Percentiles rank a stretch among this genome's conserved stretches.
phyloP scores from a whole-genome alignment of 2,329 filamentous ascomycete species.

The Exophiala sideris region DNA sequence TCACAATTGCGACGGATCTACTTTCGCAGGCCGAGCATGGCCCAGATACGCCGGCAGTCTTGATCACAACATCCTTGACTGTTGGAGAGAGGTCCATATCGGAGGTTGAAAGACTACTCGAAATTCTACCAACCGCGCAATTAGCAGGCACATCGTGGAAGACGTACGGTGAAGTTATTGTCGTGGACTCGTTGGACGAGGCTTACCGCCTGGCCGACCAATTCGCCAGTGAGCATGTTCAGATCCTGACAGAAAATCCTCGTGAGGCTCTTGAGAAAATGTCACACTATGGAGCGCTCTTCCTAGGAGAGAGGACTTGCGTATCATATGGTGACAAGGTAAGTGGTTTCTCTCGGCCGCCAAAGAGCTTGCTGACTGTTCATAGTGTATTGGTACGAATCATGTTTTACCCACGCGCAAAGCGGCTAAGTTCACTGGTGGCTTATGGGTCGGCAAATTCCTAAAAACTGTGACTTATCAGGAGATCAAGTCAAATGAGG shows the following conservation, averaged over 20 bases:
- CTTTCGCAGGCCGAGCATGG: conserved; percentile 53
- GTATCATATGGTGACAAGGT: conserved; percentile 55
- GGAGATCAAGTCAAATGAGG: conserved; percentile 43
- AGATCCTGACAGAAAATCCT: conserved; percentile 48
- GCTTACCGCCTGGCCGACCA: conserved; percentile 45
- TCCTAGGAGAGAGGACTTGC: conserved; percentile 52
- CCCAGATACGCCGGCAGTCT: conserved; percentile 49
- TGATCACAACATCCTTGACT: conserved; percentile 47
- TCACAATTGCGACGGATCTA: conserved; percentile 46
- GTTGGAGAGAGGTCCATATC: conserved; percentile 40
- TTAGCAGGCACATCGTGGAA: conserved; percentile 47
- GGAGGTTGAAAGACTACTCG: conserved; percentile 39
- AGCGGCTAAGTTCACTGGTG: conserved; percentile 50
- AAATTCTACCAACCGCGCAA: conserved; percentile 42
- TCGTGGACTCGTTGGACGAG: conserved; percentile 44
- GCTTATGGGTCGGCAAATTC: conserved; percentile 55
- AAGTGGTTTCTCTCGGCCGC: neutral
- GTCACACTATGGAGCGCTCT: conserved; percentile 51
- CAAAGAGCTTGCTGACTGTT: neutral
- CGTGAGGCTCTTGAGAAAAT: conserved; percentile 51
- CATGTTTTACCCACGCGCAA: conserved; percentile 52
- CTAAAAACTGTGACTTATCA: conserved; percentile 54
- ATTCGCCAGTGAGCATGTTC: conserved; percentile 52
- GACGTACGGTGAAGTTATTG: conserved; percentile 46
- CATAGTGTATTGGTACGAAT: conserved; percentile 53